A percentile compares a stretch with the other conserved stretches of the same genome.
phyloP scores from a whole-genome alignment of 2,329 filamentous ascomycete species.

The Penicillium aurantiogriseum region DNA sequence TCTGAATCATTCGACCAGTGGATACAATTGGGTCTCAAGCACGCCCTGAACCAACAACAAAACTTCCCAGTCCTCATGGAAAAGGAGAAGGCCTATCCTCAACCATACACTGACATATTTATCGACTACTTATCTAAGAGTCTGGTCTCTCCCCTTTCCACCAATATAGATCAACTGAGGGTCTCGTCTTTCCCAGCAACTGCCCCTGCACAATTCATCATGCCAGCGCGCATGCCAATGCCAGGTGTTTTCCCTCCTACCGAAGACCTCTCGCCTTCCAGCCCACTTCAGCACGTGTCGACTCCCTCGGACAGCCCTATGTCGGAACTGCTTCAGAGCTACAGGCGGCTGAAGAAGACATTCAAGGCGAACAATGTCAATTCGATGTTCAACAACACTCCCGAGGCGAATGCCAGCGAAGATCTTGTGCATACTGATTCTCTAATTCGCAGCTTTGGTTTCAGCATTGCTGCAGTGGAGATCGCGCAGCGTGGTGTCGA shows the following conservation, averaged over 20 bases:
- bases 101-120: conserved; percentile 50
- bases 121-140: conserved; percentile 51
- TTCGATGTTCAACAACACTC: conserved; percentile 47
- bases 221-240: conserved; percentile 35
- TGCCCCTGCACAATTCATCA: conserved; percentile 25
- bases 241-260: conserved; percentile 40
- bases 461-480: conserved; percentile 82
- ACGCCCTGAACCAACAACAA: conserved; percentile 47
- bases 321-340: conserved; percentile 54
- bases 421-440: conserved; percentile 50
- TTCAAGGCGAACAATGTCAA: conserved; percentile 52
- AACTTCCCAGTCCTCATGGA: conserved; percentile 47
- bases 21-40: conserved; percentile 60
- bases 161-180: conserved; percentile 37
- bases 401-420: conserved; percentile 42
- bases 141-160: conserved; percentile 52
- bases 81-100: conserved; percentile 32
- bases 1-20: conserved; percentile 65
- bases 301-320: conserved; percentile 36
- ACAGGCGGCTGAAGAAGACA: conserved; percentile 56
- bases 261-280: conserved; percentile 32
- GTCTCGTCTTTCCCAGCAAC: conserved; percentile 29
- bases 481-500: conserved; percentile 87
- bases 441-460: conserved; percentile 61
- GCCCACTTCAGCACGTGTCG: conserved; percentile 33